Evolutionary conservation across 345 rosid genomes (phyloP).

Genomic region (Salix arbutifolia): DNA sequence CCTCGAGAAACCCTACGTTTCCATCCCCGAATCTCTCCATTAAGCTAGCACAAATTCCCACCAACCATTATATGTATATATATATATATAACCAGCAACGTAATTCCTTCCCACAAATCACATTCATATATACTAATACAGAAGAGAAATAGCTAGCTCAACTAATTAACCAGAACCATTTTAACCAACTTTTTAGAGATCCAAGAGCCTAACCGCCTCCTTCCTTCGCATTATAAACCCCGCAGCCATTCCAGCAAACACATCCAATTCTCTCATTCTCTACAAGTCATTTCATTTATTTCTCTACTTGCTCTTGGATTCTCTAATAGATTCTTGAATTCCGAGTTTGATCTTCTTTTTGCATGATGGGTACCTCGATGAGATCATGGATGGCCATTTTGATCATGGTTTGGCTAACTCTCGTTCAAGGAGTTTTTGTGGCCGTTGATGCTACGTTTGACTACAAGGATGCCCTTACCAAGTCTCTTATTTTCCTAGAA

Average conservation of each 20-base stretch:
- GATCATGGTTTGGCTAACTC: slow-evolving; percentile 31
- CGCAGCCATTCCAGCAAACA: too few species aligned
- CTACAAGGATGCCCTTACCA: slow-evolving; percentile 68
- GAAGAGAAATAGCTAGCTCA: too few species aligned
- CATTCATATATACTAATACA: too few species aligned
- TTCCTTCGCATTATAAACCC: too few species aligned
- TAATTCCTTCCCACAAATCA: neutral
- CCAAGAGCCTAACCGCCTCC: too few species aligned
- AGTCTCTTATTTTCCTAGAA: slow-evolving; percentile 75
- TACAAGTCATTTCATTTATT: too few species aligned
- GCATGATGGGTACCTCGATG: slow-evolving; percentile 17
- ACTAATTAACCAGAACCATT: too few species aligned
- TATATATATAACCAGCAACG: neutral
- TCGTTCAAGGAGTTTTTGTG: slow-evolving; percentile 35
- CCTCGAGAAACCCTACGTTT: neutral
- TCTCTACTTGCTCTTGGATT: too few species aligned
- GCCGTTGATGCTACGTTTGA: slow-evolving; percentile 38
- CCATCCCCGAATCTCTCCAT: slow-evolving; percentile 1
- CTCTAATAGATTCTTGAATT: too few species aligned
- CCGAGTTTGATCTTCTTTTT: too few species aligned
- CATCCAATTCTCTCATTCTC: too few species aligned
- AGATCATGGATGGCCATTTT: slow-evolving; percentile 19
- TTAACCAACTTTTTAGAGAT: too few species aligned
- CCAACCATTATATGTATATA: neutral
- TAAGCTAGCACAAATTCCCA: neutral